Percentiles rank a stretch among this genome's conserved stretches.
Evolutionary conservation across 179 eudicot species (phyloP).

Genomic region (Amaranthus tricolor): DNA sequence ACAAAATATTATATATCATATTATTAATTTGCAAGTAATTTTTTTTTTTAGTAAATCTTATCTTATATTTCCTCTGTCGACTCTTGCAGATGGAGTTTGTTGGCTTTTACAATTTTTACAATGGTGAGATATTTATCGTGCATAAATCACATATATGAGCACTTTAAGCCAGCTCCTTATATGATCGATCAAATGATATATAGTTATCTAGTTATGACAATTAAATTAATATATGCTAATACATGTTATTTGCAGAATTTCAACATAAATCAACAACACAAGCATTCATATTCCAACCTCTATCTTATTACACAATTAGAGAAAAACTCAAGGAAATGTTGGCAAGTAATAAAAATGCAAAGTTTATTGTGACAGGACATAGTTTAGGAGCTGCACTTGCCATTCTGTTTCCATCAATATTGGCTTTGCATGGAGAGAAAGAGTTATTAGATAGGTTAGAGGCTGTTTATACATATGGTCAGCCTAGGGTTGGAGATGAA

Average conservation of each 20-base stretch:
- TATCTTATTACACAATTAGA: slow-evolving; percentile 40
- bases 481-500: slow-evolving; percentile 63
- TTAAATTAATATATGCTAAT: no score
- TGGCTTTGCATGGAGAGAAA: slow-evolving; percentile 45
- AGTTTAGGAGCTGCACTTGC: slow-evolving; percentile 72
- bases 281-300: slow-evolving; percentile 41
- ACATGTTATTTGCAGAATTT: slow-evolving; percentile 31
- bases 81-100: slow-evolving; percentile 52
- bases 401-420: slow-evolving; percentile 47
- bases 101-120: slow-evolving; percentile 46
- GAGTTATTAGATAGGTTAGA: slow-evolving; percentile 40
- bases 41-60: no score
- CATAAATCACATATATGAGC: no score
- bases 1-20: no score
- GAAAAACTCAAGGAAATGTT: not conserved
- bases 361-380: slow-evolving; percentile 58
- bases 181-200: not conserved
- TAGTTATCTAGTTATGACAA: not conserved
- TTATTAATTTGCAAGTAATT: not conserved
- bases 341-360: slow-evolving; percentile 8
- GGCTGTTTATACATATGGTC: slow-evolving; percentile 64
- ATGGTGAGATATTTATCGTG: slow-evolving; percentile 33
- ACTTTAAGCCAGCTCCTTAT: no score
- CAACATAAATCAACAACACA: slow-evolving; percentile 46
- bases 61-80: no score